Evolutionary conservation across 305 asterid genomes (phyloP), one percentile per base, ranked within the genome.

Genomic region (Ilex paraguariensis): DNA sequence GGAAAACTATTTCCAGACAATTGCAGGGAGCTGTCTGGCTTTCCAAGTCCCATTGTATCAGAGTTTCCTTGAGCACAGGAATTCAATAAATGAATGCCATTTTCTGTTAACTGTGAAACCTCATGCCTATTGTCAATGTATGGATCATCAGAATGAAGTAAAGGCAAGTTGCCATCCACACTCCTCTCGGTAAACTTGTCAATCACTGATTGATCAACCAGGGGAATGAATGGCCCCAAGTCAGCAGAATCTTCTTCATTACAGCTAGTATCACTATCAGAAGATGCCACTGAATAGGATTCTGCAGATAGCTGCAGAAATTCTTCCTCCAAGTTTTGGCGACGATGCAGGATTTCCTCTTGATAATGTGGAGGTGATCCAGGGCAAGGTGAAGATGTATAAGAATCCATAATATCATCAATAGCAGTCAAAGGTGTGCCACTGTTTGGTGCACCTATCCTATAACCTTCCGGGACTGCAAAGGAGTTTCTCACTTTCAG

Each of bases 351-450:
- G 70, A 93, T 86, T 71, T 83, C 92, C 76, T 82, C 93, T 81
- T 83, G 79, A 81, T 86, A 93, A 70, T 90, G 96, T 73, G 99
- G 99, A 30, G 99, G 99, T 28, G 99, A 93, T 60, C 84, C 91
- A 40, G 78, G 85, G 75, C 69, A 72, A 66, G 73, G 71, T 56
- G 91, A 78, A 16, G 86, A 78, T 61, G 85, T 72, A 59, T 57
- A 80, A 48, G 83, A 68, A 31, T 73, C 90, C 59, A 67, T 67
- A 63, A 75, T 64, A 74, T 79, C 73, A 73, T 74, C 72, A 65
- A 73, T 40, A 33, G 79, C 80, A 60, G 70, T 70, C 62, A 80
- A 72, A 56, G 84, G 67, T 67, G 63, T 79, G 59, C 54, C 63
- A 49, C 60, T 45, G 76, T 59, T 75, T 61, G 77, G 78, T 36